Base-by-base conservation (phyloP, 129 eudicot genomes). In the Flaveria robusta region DNA sequence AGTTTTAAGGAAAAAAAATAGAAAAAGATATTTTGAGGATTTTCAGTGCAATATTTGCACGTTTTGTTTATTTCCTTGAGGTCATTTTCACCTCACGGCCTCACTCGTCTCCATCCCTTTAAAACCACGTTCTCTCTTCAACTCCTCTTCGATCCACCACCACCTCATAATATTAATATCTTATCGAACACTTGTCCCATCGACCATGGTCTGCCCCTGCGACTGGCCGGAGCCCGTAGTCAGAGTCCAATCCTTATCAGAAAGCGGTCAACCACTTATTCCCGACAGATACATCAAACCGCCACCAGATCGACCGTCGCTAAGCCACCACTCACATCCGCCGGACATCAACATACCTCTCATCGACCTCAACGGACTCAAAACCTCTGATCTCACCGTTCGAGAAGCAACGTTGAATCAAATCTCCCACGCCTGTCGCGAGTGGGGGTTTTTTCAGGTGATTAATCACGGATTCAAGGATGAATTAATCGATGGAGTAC, bases 211-310 rank as follows among this genome's bases (percentile, higher is more conserved):
- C 42, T 74, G 83, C 74, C 75, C 68, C 6, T 59, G 71, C 46
- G 91, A 85, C 10, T 92, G 98, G 98, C 98, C 98, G 2, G 98
- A 89, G 77, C 98, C 96, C 3, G 86, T 92, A 12, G 73, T 88
- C 49, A 85, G 90, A 0, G 98, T 92, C 68, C 96, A 92, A 43
- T 84, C 91, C 8, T 67, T 92, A 37, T 87, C 96, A 8, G 93
- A 89, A 11, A 67, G 59, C 6, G 82, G 86, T 5, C 24, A 71
- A 2, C 41, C 51, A 39, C 5, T 71, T 9, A 86, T 90, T 10
- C 98, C 98, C 6, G 75, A 70, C 45, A 79, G 81, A 9, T 92
- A 90, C 73, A 74, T 92, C 68, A 92, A 90, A 74, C 98, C 95
- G 0, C 82, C 49, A 11, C 69, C 70, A 0, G 90, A 89, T 22